Percentiles rank a stretch among this genome's conserved stretches.
phyloP scores from a whole-genome alignment of 1,284 basidiomycete species.

The Cryptococcus sp. region DNA sequence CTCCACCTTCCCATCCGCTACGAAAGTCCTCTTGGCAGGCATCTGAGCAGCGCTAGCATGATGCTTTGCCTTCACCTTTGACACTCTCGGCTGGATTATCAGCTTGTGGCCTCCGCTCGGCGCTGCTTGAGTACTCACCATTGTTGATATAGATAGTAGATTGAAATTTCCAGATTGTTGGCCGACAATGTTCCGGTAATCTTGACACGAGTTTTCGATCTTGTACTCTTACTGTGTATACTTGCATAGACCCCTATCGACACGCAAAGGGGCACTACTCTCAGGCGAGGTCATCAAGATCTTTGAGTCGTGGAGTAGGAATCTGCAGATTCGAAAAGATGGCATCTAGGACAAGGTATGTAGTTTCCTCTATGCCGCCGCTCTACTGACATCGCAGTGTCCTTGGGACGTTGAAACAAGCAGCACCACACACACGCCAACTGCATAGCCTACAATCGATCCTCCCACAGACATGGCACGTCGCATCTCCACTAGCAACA shows the following conservation, averaged over 20 bases:
- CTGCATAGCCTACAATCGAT: neutral
- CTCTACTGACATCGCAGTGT: no score
- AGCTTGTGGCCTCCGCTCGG: neutral
- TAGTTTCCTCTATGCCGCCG: no score
- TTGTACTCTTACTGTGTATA: neutral
- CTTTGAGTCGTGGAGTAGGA: no score
- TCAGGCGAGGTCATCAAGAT: no score
- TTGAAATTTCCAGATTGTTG: neutral
- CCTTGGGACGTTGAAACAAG: no score
- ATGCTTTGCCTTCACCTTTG: conserved; percentile 1
- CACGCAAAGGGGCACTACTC: no score
- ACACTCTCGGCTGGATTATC: conserved; percentile 3
- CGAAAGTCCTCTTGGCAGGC: neutral
- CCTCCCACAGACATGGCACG: neutral
- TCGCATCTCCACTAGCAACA: conserved; percentile 18
- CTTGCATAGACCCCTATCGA: neutral
- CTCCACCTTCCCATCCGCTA: neutral
- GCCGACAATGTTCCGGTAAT: neutral
- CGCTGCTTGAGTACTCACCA: neutral
- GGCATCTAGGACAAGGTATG: neutral
- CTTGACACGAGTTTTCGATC: neutral
- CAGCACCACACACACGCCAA: neutral
- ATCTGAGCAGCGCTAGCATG: conserved; percentile 4
- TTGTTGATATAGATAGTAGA: neutral
- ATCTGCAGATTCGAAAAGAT: no score